Evolutionary conservation across 2,329 filamentous ascomycete genomes (phyloP), one percentile per base, ranked within the genome.

Genomic region (Apiospora pterosperma): DNA sequence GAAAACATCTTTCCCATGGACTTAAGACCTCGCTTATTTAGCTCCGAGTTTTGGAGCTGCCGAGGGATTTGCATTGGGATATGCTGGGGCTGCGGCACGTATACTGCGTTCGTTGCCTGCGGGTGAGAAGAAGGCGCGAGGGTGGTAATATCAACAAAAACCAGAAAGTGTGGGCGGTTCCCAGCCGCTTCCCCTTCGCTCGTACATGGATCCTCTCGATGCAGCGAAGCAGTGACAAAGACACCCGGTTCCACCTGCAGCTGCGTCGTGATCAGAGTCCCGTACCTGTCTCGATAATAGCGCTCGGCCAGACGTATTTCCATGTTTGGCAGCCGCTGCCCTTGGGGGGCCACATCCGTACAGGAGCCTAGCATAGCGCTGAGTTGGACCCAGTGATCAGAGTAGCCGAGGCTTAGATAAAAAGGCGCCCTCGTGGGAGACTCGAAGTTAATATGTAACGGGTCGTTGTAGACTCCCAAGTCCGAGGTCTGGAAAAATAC

Each of bases 321-420:
- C 25, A 55, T 55, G 16, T 62, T 36, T 6, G 42, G 25, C 48
- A 4, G 41, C 41, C 5, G 44, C 25, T 44, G 41, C 21, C 38
- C 23, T 10, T 55, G 28, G 10, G 11, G 25, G 4, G 42, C 11
- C 5, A 34, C 12, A 23, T 41, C 36, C 5, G n/a, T 28, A 28
- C 28, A 39, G 2, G 39, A 44, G 61, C 61, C 61, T 6, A 36
- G 61, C 21, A 55, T 14, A 5, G 48, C 36, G 16, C 48, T 48
- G 16, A 62, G 61, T 21, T 62, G 42, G 5, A 62, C 36, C 61
- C 61, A 62, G 61, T 62, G 55, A 12, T 62, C 61, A 16, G 61
- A 42, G 42, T 62, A 62, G 19, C 61, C 61, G 12, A 62, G 36
- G 42, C 34, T 48, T 1, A 62, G 31, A 8, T 52, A 21, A 31